Percentiles rank a stretch among this genome's conserved stretches.
These are phyloP conservation scores for Agrostemma githago DNA, from an alignment of 148 eudicot genomes.

Conservation along the genomic window DNA sequence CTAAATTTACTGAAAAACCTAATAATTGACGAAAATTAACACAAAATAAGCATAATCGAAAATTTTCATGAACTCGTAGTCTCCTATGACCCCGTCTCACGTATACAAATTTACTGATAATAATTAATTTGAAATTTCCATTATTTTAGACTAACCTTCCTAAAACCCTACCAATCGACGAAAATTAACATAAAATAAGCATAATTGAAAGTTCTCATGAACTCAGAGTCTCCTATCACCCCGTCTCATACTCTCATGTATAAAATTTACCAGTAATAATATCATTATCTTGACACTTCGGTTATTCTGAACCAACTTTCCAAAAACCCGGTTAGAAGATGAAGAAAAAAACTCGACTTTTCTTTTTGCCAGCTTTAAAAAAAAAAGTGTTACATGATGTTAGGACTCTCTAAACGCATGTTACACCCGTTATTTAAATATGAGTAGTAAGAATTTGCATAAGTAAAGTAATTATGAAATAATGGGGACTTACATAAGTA, in stretches of 20 bases:
- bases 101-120: too few relatives aligned
- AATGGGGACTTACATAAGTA: constrained; percentile 59
- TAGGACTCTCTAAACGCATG: background rate
- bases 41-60: background rate
- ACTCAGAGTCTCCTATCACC: too few relatives aligned
- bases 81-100: too few relatives aligned
- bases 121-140: too few relatives aligned
- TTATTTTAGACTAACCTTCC: constrained; percentile 60
- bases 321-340: constrained; percentile 19
- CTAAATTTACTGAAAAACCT: constrained; percentile 84
- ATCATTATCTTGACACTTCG: too few relatives aligned
- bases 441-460: background rate
- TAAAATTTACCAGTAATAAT: too few relatives aligned
- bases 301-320: constrained; percentile 60
- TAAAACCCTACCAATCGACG: constrained; percentile 56
- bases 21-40: constrained; percentile 12
- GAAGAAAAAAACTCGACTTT: background rate
- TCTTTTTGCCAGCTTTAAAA: background rate
- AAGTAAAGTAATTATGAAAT: background rate
- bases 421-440: too few relatives aligned
- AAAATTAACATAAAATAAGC: constrained; percentile 4
- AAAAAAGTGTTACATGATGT: background rate
- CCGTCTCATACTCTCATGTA: too few relatives aligned
- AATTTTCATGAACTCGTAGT: too few relatives aligned
- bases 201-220: too few relatives aligned